Evolutionary conservation across 148 eudicot genomes (phyloP).

Genomic region (Cornus suecica): DNA sequence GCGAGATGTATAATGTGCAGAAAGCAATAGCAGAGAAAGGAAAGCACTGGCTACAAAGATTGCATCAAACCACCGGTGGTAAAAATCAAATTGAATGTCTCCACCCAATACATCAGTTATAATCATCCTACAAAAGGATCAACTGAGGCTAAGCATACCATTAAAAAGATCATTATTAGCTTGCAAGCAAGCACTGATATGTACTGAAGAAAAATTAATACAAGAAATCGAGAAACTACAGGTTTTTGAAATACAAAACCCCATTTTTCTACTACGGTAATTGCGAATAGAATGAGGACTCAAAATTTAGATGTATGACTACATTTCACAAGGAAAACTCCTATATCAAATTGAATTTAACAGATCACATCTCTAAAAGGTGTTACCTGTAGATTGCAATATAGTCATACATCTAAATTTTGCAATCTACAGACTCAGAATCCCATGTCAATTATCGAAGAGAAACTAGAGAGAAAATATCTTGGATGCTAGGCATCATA

Average conservation of each 20-base stretch:
- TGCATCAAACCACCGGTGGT: constrained; percentile 98
- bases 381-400: not conserved
- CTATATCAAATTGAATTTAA: not conserved
- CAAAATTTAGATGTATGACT: too few species aligned
- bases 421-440: too few species aligned
- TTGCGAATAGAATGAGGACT: not conserved
- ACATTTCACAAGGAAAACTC: not conserved
- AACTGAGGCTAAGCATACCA: constrained; percentile 8
- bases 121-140: constrained; percentile 59
- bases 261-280: not conserved
- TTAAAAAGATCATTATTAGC: not conserved
- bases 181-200: not conserved
- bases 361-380: not conserved
- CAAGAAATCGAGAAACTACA: not conserved
- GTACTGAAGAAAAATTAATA: not conserved
- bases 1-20: constrained; percentile 95
- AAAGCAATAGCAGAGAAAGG: constrained; percentile 88
- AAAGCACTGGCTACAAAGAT: constrained; percentile 97
- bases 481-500: too few species aligned
- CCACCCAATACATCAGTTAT: constrained; percentile 99
- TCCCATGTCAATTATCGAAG: too few species aligned
- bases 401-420: too few species aligned
- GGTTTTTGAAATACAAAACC: not conserved
- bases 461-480: too few species aligned
- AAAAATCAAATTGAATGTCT: constrained; percentile 95